phyloP scores from a whole-genome alignment of 1,284 basidiomycete species.

The Anthracocystis walkeri region DNA sequence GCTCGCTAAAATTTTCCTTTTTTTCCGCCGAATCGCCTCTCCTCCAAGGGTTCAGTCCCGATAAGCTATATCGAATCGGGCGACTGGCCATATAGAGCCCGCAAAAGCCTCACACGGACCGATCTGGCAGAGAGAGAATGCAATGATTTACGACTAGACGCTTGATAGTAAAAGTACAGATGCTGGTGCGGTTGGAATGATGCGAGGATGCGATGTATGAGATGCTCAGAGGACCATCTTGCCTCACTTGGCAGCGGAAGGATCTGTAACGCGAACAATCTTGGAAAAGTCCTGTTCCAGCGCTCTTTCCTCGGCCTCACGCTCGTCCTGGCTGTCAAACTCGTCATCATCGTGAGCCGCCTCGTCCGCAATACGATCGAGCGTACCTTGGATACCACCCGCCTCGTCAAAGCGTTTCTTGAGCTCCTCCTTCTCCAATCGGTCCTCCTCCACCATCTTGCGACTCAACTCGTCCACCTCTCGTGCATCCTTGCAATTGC shows the following conservation, averaged over 20 bases:
- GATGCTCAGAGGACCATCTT: too few species aligned
- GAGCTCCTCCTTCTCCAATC: conserved; percentile 46
- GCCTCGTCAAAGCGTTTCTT: conserved; percentile 47
- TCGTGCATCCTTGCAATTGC: conserved; percentile 36
- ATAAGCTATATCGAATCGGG: too few species aligned
- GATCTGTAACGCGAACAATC: conserved; percentile 53
- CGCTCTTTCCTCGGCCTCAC: conserved; percentile 34
- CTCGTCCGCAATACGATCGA: conserved; percentile 48
- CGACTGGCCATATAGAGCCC: too few species aligned
- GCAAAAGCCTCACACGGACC: too few species aligned
- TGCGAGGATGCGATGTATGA: not conserved
- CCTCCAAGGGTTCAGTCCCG: not conserved
- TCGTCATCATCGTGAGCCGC: conserved; percentile 17
- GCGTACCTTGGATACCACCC: conserved; percentile 47
- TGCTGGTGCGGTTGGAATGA: not conserved
- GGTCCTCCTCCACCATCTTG: conserved; percentile 54
- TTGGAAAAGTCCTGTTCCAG: conserved; percentile 50
- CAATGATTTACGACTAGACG: too few species aligned
- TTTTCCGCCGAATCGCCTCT: not conserved
- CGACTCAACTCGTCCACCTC: conserved; percentile 53
- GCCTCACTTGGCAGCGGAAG: conserved; percentile 12
- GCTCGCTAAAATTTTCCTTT: not conserved
- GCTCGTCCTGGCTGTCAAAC: conserved; percentile 26
- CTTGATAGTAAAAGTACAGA: conserved; percentile 26
- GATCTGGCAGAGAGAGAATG: too few species aligned